Percentiles rank a stretch among this genome's conserved stretches.
phyloP scores from a whole-genome alignment of 2,329 filamentous ascomycete genomes.

The Tolypocladium nubicola region DNA sequence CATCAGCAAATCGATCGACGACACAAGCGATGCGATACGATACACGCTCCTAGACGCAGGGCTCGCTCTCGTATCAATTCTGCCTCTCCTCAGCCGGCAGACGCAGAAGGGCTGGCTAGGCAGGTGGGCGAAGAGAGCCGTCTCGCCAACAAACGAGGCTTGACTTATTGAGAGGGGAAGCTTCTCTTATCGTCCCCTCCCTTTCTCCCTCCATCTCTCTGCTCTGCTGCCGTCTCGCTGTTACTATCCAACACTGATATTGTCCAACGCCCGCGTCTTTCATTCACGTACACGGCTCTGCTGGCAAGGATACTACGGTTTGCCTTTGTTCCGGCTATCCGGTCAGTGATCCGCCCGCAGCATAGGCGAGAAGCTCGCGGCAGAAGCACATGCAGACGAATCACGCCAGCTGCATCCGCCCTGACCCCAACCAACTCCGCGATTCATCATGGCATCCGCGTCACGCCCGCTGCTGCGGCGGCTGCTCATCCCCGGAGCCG shows the following conservation, averaged over 20 bases:
- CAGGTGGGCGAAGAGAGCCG: not conserved
- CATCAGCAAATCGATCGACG: not conserved
- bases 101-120: not conserved
- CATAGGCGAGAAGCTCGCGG: not conserved
- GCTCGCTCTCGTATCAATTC: not conserved
- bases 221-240: not conserved
- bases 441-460: not conserved
- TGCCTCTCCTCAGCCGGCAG: not conserved
- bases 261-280: not conserved
- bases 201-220: not conserved
- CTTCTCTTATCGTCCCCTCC: not conserved
- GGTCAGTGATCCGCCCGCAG: not conserved
- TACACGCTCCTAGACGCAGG: not conserved
- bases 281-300: not conserved
- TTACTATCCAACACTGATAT: not conserved
- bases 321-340: not conserved
- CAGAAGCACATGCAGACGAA: not conserved
- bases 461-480: constrained; percentile 25
- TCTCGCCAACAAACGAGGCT: not conserved
- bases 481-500: constrained; percentile 30
- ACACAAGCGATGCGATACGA: not conserved
- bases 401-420: not conserved
- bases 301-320: not conserved
- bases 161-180: not conserved
- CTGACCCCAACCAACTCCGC: not conserved